phyloP scores from a whole-genome alignment of 306 rosid species.

The Castanea crenata region DNA sequence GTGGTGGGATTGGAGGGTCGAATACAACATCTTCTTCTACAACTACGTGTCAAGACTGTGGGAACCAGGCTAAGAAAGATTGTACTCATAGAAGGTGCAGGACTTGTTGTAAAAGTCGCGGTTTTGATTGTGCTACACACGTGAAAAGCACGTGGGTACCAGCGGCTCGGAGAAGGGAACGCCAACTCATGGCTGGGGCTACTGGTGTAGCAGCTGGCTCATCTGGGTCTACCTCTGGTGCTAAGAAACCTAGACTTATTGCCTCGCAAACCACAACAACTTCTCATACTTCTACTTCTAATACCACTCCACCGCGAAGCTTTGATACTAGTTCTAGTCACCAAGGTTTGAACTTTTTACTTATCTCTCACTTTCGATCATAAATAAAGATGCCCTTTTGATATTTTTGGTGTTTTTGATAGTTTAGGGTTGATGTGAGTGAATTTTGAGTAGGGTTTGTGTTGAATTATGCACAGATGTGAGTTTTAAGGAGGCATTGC shows the following conservation, averaged over 20 bases:
- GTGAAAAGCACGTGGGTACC: constrained; percentile 98
- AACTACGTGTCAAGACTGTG: constrained; percentile 82
- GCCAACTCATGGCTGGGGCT: constrained; percentile 43
- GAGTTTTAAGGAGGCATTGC: constrained; percentile 58
- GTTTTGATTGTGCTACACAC: constrained; percentile 85
- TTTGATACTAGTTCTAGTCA: constrained; percentile 89
- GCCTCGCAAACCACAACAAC: constrained; percentile 68
- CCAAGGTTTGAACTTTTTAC: constrained; percentile 51
- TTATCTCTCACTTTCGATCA: not conserved
- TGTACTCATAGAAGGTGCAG: constrained; percentile 78
- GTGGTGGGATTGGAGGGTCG: constrained; percentile 27
- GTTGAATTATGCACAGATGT: constrained; percentile 47
- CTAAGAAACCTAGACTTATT: constrained; percentile 80
- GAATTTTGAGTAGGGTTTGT: constrained; percentile 28
- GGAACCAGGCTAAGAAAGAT: constrained; percentile 96
- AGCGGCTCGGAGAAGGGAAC: constrained; percentile 81
- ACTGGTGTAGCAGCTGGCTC: constrained; percentile 40
- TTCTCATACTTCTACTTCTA: constrained; percentile 88
- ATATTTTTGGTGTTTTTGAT: not conserved
- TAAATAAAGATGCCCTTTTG: not conserved
- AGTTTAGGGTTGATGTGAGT: not conserved
- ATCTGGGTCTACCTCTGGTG: constrained; percentile 64
- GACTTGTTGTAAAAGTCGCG: constrained; percentile 92
- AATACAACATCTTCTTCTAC: constrained; percentile 32
- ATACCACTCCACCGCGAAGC: constrained; percentile 95